A percentile compares a stretch with the other conserved stretches of the same genome.
Conservation (phyloP, 495 filamentous ascomycete genomes). For the Neurospora sublineolata region DNA sequence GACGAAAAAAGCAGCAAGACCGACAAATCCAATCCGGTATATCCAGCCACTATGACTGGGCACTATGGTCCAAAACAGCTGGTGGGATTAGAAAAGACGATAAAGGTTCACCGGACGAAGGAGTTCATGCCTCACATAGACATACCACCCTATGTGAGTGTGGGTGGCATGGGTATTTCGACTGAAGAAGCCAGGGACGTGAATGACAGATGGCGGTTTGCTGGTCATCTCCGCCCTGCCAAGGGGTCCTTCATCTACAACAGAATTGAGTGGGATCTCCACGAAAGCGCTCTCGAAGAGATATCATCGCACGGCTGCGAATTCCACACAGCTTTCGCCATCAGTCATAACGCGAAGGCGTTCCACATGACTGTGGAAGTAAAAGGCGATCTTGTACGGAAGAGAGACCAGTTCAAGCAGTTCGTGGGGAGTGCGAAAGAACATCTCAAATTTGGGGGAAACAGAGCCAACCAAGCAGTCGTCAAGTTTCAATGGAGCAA, state of each 20-base stretch:
- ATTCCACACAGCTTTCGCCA: slow-evolving; percentile 24
- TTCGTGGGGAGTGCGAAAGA: not conserved
- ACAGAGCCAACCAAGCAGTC: not conserved
- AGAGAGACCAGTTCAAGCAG: slow-evolving; percentile 1
- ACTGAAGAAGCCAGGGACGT: slow-evolving; percentile 3
- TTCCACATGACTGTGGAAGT: slow-evolving; percentile 25
- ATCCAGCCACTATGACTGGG: slow-evolving; percentile 3
- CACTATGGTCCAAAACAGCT: slow-evolving; percentile 11
- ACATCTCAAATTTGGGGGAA: slow-evolving; percentile 8
- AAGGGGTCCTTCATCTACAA: slow-evolving; percentile 4
- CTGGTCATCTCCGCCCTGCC: slow-evolving; percentile 5
- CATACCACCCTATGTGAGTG: not conserved
- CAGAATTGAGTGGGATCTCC: slow-evolving; percentile 19
- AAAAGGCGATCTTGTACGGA: slow-evolving; percentile 10
- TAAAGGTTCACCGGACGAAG: not conserved
- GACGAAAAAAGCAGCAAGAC: too few species aligned
- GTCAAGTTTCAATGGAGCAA: slow-evolving; percentile 14
- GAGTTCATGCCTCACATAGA: slow-evolving; percentile 6
- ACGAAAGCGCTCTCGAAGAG: slow-evolving; percentile 18
- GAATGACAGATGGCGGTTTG: slow-evolving; percentile 9
- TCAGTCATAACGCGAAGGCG: slow-evolving; percentile 20
- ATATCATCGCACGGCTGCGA: slow-evolving; percentile 17
- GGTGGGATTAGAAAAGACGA: not conserved
- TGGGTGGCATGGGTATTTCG: not conserved
- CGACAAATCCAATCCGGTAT: too few species aligned